Evolutionary conservation across 148 eudicot species (phyloP).

Genomic region (Persicaria tinctoria): DNA sequence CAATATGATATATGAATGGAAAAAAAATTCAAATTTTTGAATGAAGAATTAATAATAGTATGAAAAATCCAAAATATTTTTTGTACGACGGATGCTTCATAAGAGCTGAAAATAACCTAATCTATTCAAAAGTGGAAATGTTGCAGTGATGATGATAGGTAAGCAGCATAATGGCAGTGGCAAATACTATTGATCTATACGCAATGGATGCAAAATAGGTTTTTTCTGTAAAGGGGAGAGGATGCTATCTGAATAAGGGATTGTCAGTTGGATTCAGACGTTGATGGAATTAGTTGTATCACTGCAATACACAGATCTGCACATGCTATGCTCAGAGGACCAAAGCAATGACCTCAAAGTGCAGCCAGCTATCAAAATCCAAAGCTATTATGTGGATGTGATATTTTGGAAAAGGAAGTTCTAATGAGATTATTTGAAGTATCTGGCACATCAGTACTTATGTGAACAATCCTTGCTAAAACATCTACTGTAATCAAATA

Average conservation of each 20-base stretch:
- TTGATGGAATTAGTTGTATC: background rate
- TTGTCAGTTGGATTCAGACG: background rate
- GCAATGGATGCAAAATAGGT: background rate
- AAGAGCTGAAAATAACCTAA: background rate
- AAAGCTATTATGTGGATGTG: background rate
- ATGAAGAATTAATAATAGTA: background rate
- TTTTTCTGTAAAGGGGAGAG: background rate
- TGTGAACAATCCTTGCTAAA: background rate
- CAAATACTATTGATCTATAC: background rate
- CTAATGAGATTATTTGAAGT: background rate
- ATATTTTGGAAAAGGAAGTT: background rate
- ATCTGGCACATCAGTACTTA: background rate
- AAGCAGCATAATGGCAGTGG: background rate
- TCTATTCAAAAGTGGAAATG: background rate
- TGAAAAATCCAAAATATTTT: background rate
- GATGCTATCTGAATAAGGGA: background rate
- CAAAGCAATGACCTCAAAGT: background rate
- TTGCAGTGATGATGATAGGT: background rate
- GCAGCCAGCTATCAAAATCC: slow-evolving; percentile 1
- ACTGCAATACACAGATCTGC: background rate
- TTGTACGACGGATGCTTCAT: background rate
- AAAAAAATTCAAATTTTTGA: background rate
- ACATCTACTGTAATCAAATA: background rate
- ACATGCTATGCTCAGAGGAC: background rate
- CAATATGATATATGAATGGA: background rate